Base-by-base conservation (phyloP, 2,329 filamentous ascomycete species). In the Fragosphaeria purpurea region DNA sequence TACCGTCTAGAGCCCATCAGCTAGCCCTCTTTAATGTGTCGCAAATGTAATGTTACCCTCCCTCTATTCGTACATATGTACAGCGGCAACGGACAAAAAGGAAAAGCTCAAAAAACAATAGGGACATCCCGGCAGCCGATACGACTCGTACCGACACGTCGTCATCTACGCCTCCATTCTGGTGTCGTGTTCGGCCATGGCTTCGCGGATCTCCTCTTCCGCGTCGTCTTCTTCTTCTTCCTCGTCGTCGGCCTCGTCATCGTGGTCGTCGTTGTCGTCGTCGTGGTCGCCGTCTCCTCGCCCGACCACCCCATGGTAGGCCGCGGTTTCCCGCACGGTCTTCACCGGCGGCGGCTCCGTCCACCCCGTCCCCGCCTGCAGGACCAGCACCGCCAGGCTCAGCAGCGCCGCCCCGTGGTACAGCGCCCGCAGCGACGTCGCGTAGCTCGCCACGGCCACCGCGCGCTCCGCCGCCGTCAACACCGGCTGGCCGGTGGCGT, bases 351-450 rank as follows among this genome's bases (percentile, higher is more conserved):
- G 22, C 0, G 72, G 70, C 1, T 64, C 68, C n/a, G 62, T 65
- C 74, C 74, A 76, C 3, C 76, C 76, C 7, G 75, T 74, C 7
- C 65, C 66, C 1, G 72, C 71, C 63, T 80, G 76, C 37, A 76
- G 50, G 2, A 69, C 42, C 43, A 76, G 46, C 4, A 77, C 70
- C 5, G 71, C 32, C 4, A 75, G 52, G 3, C 66, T 67, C 43
- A 77, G 48, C 3, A 62, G 61, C 2, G 72, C 71, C 1, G 74
- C 75, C 9, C 70, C 67, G 53, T 65, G 67, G 62, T 77, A 80
- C 30, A 78, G 61, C 3, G 67, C 64, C 48, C 59, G 62, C 12
- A 75, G 60, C 0, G 75, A 72, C 8, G 58, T 61, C 22, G 70
- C 70, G 52, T 80, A 80, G 5, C 71, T 70, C 8, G 62, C 54